Conservation (phyloP, 306 rosid genomes). For the Lathyrus oleraceus region DNA sequence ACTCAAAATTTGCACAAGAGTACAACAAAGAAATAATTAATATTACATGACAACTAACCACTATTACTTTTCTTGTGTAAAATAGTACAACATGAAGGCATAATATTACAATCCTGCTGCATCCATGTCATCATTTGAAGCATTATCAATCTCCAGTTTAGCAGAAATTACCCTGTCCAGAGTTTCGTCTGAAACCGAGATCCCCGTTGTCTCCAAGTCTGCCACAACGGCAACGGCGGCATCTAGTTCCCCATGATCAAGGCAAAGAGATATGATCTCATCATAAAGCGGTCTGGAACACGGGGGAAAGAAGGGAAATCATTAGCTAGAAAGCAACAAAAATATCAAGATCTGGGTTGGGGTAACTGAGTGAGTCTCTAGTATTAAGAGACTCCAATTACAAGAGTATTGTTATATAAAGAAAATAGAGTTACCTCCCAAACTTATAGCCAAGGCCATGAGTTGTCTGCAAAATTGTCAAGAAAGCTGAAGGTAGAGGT, state of each 20-base stretch:
- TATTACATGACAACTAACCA: background rate
- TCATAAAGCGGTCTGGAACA: conserved; percentile 78
- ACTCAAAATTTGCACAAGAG: conserved; percentile 39
- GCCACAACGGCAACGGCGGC: conserved; percentile 96
- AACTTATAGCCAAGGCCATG: conserved; percentile 83
- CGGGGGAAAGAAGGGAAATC: conserved; percentile 9
- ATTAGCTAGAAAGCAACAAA: conserved; percentile 29
- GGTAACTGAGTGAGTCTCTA: conserved; percentile 6
- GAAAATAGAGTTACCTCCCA: conserved; percentile 70
- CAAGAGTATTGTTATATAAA: conserved; percentile 16
- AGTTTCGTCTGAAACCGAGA: conserved; percentile 75
- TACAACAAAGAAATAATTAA: conserved; percentile 16
- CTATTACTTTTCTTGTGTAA: background rate
- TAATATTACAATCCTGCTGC: conserved; percentile 16
- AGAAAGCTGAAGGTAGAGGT: conserved; percentile 84
- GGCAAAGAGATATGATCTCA: conserved; percentile 71
- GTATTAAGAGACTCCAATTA: background rate
- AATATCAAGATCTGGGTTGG: background rate
- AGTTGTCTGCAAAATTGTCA: conserved; percentile 80
- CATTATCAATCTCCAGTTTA: conserved; percentile 42
- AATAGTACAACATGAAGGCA: conserved; percentile 16
- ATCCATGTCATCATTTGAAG: conserved; percentile 28
- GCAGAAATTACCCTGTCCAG: conserved; percentile 82
- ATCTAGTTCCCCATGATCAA: conserved; percentile 88
- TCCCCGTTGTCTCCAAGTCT: conserved; percentile 81